Evolutionary conservation across 1,284 basidiomycete genomes (phyloP), one percentile per base, ranked within the genome.

Genomic region (Xerocomus amazonicus): DNA sequence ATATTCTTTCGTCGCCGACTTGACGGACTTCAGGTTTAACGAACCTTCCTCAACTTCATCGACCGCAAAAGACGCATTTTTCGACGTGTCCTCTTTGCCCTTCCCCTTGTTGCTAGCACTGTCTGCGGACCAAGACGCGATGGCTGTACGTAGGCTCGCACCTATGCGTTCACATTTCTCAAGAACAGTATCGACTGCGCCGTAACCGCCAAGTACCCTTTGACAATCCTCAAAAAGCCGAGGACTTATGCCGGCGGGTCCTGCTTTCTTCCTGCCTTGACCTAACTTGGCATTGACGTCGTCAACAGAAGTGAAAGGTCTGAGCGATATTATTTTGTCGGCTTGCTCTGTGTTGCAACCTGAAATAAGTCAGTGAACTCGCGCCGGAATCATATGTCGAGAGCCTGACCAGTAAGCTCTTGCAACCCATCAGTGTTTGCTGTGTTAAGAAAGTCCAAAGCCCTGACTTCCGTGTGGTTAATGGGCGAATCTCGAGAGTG

Each of bases 141-240:
- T 90, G 43, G 87, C 83, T 28, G 73, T 67, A 41, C 78, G 79
- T 34, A 90, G 73, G 45, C 76, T 72, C 4, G 79, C 73, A 12
- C 95, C 96, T 59, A 95, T 92, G 42, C 75, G 72, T 67, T 97
- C 95, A 68, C 96, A 98, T 52, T 87, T 81, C 63, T 84, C 83
- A 13, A 99, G 79, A 55, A 98, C 87, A 55, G 78, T 79, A 68
- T 99, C 97, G 48, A 99, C 95, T 49, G 87, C 83, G 16, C 86
- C 84, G 64, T 97, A 99, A 3, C 93, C 93, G 55, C 86, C 78
- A 70, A 97, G 90, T 58, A 98, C 90, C 45, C 86, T 81, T 47
- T 83, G 82, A 65, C 91, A 95, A 56, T 96, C 91, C 60, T 95
- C 90, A 65, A 98, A 93, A 64, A 99, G 78, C 51, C 88, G 84